Percentiles rank a stretch among this genome's conserved stretches.
phyloP scores from a whole-genome alignment of 116 monocot species.

The Papilionanthe hybrid region DNA sequence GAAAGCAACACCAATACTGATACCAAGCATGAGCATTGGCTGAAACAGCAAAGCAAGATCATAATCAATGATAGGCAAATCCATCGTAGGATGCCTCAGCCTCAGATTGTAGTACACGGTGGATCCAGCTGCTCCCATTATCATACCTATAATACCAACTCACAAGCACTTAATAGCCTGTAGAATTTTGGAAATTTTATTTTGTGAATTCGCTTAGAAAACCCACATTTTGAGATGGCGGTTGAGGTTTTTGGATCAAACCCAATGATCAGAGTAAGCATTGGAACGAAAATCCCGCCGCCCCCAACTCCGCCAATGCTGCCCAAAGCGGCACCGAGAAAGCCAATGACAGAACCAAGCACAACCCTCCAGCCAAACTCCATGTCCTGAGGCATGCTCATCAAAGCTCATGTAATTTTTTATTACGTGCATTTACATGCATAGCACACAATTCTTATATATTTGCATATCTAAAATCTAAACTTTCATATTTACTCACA shows the following conservation, averaged over 20 bases:
- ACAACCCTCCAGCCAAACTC: constrained; percentile 52
- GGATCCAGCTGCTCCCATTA: constrained; percentile 34
- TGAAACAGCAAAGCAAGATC: constrained; percentile 36
- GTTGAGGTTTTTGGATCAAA: constrained; percentile 57
- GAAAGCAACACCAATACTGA: constrained; percentile 34
- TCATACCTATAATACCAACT: constrained; percentile 21
- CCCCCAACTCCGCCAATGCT: constrained; percentile 64
- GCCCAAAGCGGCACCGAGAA: constrained; percentile 45
- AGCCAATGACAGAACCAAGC: constrained; percentile 41
- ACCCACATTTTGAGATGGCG: constrained; percentile 53
- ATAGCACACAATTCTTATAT: too few relatives aligned
- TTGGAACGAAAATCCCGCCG: constrained; percentile 58
- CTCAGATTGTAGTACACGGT: constrained; percentile 34
- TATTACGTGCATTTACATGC: too few relatives aligned
- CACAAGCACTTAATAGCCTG: neutral
- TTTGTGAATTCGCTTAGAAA: neutral
- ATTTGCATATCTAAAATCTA: too few relatives aligned
- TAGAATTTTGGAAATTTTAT: neutral
- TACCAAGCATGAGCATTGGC: constrained; percentile 36
- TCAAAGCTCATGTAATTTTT: neutral
- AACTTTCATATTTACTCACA: too few relatives aligned
- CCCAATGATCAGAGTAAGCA: constrained; percentile 52
- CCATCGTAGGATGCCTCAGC: constrained; percentile 23
- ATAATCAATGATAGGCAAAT: constrained; percentile 35
- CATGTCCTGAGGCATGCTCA: constrained; percentile 25